phyloP scores from a whole-genome alignment of 768 basidiomycete genomes.

The Lactarius vividus region DNA sequence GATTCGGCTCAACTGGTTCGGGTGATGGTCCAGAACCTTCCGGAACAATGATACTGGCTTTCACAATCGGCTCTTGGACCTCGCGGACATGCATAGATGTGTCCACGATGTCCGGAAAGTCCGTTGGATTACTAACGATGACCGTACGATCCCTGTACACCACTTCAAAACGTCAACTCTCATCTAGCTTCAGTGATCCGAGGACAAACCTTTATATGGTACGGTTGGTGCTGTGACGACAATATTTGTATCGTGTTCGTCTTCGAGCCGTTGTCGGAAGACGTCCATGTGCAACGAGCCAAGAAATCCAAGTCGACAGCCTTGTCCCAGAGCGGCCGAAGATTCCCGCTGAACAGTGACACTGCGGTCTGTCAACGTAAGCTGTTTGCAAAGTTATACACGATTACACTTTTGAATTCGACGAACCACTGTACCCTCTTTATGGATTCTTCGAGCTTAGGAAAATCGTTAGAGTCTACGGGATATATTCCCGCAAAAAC shows the following conservation, averaged over 20 bases:
- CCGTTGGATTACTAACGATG: slow-evolving; percentile 86
- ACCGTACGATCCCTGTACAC: slow-evolving; percentile 61
- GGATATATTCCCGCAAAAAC: slow-evolving; percentile 96
- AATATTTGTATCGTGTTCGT: slow-evolving; percentile 92
- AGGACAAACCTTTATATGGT: slow-evolving; percentile 72
- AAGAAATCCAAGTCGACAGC: slow-evolving; percentile 90
- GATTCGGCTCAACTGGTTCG: neutral
- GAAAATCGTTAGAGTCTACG: slow-evolving; percentile 85
- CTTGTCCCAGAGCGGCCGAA: slow-evolving; percentile 92
- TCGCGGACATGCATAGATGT: slow-evolving; percentile 55
- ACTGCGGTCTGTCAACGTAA: slow-evolving; percentile 83
- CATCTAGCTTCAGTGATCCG: slow-evolving; percentile 9
- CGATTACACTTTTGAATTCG: slow-evolving; percentile 8
- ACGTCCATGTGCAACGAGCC: slow-evolving; percentile 97
- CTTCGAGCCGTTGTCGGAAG: slow-evolving; percentile 92
- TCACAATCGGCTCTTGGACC: slow-evolving; percentile 90
- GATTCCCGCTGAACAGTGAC: slow-evolving; percentile 90
- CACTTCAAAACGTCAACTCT: slow-evolving; percentile 46
- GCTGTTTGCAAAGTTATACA: slow-evolving; percentile 40
- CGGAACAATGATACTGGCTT: slow-evolving; percentile 91
- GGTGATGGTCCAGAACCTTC: slow-evolving; percentile 52
- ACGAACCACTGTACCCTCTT: slow-evolving; percentile 57
- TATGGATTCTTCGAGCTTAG: slow-evolving; percentile 94
- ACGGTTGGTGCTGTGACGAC: slow-evolving; percentile 97
- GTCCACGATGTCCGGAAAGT: slow-evolving; percentile 86